Evolutionary conservation across 148 eudicot species (phyloP), one percentile per base, ranked within the genome.

Genomic region (Camellia sinensis): DNA sequence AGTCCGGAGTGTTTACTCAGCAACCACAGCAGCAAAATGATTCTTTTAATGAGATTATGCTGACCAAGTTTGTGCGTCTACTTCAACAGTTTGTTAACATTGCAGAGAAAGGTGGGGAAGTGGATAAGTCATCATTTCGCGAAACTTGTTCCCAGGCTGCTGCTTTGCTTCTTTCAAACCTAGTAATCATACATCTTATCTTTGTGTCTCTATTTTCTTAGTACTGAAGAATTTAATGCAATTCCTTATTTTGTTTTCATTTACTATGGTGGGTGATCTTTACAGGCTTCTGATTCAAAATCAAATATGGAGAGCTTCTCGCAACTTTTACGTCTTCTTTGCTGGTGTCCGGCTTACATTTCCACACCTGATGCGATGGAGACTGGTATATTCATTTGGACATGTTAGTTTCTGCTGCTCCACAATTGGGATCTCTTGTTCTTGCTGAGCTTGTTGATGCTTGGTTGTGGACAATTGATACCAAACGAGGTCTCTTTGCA

Each of bases 321-420:
- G 3, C 98, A 97, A 86, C 91, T 97, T 74, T 81, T 97, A 73
- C 95, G 99, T 60, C 98, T 97, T 84, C 88, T 97, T 82, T 97
- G 99, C 90, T 97, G 99, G 99, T 94, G 99, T 86, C 99, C 99
- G 75, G 99, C 98, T 78, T 97, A 94, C 82, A 92, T 97, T 71
- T 90, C 92, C 71, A 94, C 99, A 69, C 90, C 89, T 78, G 95
- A 92, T 82, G 97, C 99, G 29, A 91, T 97, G 94, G 99, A 97
- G 84, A 94, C 98, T 80, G 99, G 98, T 69, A 87, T 97, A 76
- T 97, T 91, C 83, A 87, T 97, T 79, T 97, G 99, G 99, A 94
- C 98, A 66, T 97, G 99, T 87, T 97, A 82, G 99, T 97, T 84
- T 92, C 99, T 80, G 95, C 99, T 85, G 98, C 99, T 74, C 97